Base-by-base conservation (phyloP, 345 rosid genomes). In the Physaria fendleri region DNA sequence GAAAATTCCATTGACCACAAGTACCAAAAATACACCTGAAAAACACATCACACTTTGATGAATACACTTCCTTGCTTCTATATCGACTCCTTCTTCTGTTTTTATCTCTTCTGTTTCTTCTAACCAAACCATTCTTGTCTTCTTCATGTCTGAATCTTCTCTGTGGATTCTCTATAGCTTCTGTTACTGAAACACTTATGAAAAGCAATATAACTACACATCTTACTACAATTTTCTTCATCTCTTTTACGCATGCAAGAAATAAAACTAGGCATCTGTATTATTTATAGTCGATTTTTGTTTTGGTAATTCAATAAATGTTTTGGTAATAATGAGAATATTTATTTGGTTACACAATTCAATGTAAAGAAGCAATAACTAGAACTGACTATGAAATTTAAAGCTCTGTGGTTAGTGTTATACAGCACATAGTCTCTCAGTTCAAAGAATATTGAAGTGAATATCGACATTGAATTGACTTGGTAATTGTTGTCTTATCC, bases 1-100 rank as follows among this genome's bases (percentile, higher is more conserved):
- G 73, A 29, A 69, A 69, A 30, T 54, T 69, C 73, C 73, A 69
- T 53, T 53, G 73, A 46, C 73, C 68, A 21, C 68, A 69, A 13
- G 62, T 52, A n/a, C 13, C 73, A 8, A 69, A 61, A 6, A 69
- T 23, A 21, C 73, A 69, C 15, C 48, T 28, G 43, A 69, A 69
- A 40, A 69, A 61, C 22, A 54, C 68, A n/a, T 69, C 68, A 12
- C 73, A 69, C 16, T 23, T 69, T 12, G 40, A 12, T 37, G 68
- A 9, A 17, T 34, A 45, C 1, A 22, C 56, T 37, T 55, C 63
- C 5, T 37, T 51, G 38, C 45, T 61, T 35, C 43, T 61, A 51
- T 21, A 53, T 46, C 17, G 61, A 57, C 5, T 28, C 51, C 68
- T 49, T 53, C 45, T 53, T 35, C 47, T 68, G 65, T 37, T 22